Base-by-base conservation (phyloP, 2,329 filamentous ascomycete species). In the Scortechinia acanthostroma region DNA sequence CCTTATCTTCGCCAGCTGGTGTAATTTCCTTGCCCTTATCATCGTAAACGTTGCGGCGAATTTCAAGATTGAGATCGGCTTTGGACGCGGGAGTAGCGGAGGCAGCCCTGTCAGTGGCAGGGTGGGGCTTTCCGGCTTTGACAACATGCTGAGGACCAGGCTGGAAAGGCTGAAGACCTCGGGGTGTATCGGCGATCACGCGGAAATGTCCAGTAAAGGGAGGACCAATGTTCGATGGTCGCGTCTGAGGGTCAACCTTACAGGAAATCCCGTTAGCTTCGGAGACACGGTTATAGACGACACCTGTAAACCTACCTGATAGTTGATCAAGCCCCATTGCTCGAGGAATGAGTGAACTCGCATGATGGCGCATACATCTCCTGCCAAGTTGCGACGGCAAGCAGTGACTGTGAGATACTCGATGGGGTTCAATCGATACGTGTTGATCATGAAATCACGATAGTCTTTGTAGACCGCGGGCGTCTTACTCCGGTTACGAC, bases 361-460 rank as follows among this genome's bases (percentile, higher is more conserved):
- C 93, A 98, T 98, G 55, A 98, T 98, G 30, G 93, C 91, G 68
- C 93, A 98, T 22, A 98, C 93, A 65, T 98, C 93, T 52, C 93
- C 93, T 19, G 93, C 93, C 58, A 98, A 68, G 62, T 98, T 98
- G 53, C 93, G 80, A 51, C 93, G 79, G 62, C 93, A 98, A 43
- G 93, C 93, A 10, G 93, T 98, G 45, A 98, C 91, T 3, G 93
- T 98, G 46, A 98, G 75, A 59, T 98, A 98, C 64, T 98, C 93
- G 45, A 90, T 78, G 3, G 93, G 93, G 60, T 97, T 98, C 46
- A 98, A 71, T 28, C 93, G 85, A 66, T 98, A 98, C 14, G 93
- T 97, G 70, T 98, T 98, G 70, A 98, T 90, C 93, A 98, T 98
- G 61, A 98, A 98, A 60, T 98, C 93, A 54, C 93, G 85, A 66